phyloP scores from a whole-genome alignment of 2,329 filamentous ascomycete genomes.

The Rutstroemia sp. region DNA sequence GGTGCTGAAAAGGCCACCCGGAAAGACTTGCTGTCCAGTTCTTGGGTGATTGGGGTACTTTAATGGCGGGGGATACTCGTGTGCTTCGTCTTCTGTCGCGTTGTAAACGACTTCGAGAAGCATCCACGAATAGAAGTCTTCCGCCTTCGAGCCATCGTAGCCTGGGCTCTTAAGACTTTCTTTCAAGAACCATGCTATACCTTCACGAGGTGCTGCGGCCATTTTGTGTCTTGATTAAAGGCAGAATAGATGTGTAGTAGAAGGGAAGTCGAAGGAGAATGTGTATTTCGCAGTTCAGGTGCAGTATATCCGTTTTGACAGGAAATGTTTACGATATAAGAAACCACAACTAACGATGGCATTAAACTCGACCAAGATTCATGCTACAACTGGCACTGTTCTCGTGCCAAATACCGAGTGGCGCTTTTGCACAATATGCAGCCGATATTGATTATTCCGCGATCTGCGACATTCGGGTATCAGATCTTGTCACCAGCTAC shows the following conservation, averaged over 20 bases:
- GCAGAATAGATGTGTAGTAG: background rate
- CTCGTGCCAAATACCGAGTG: background rate
- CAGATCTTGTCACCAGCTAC: background rate
- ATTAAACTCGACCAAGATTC: background rate
- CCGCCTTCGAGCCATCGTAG: background rate
- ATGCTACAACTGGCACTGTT: background rate
- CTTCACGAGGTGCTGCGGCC: background rate
- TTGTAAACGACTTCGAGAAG: background rate
- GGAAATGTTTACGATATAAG: background rate
- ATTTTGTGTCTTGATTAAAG: background rate
- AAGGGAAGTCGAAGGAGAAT: background rate
- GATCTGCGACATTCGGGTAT: background rate
- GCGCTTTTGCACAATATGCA: background rate
- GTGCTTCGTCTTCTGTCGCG: background rate
- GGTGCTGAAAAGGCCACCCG: background rate
- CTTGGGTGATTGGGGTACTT: background rate
- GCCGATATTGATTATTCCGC: background rate
- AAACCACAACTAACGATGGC: background rate
- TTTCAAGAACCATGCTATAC: background rate
- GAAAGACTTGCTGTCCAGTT: background rate
- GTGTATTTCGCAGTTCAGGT: background rate
- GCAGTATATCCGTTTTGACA: background rate
- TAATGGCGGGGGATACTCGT: background rate
- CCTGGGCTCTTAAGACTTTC: background rate
- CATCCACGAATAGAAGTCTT: slow-evolving; percentile 1